A percentile compares a stretch with the other conserved stretches of the same genome.
Conservation (phyloP, 306 rosid species). For the Prunus davidiana region DNA sequence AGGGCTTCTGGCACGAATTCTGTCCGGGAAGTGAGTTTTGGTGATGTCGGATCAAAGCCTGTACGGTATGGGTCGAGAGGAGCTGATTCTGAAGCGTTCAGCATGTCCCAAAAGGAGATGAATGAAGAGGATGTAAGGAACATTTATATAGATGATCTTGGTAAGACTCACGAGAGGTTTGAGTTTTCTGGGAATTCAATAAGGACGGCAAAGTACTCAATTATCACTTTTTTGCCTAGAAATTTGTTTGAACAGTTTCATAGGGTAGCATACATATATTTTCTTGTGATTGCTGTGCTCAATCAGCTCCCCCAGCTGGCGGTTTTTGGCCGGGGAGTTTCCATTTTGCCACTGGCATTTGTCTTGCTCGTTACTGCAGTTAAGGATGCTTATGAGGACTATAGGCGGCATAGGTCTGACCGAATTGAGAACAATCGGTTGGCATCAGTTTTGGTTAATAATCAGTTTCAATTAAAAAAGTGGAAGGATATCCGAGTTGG, state of each 20-base stretch:
- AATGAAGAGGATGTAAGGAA: conserved; percentile 81
- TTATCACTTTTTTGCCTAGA: conserved; percentile 75
- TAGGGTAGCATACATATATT: conserved; percentile 91
- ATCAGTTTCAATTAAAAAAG: conserved; percentile 46
- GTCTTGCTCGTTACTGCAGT: conserved; percentile 87
- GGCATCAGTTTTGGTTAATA: conserved; percentile 63
- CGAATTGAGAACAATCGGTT: conserved; percentile 76
- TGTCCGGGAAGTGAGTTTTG: conserved; percentile 50
- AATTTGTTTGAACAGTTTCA: conserved; percentile 94
- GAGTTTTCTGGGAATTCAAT: conserved; percentile 67
- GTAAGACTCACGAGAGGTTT: conserved; percentile 58
- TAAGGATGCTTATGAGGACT: conserved; percentile 89
- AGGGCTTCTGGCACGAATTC: conserved; percentile 41
- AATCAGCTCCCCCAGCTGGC: conserved; percentile 97
- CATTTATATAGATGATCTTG: conserved; percentile 59
- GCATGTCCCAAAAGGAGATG: conserved; percentile 79
- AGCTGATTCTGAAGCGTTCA: conserved; percentile 58
- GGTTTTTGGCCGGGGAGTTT: conserved; percentile 82
- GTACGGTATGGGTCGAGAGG: conserved; percentile 70
- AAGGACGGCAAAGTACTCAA: conserved; percentile 64
- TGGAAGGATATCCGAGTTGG: conserved; percentile 84
- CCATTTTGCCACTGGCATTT: conserved; percentile 73
- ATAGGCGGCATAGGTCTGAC: conserved; percentile 82
- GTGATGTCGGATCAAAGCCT: conserved; percentile 53
- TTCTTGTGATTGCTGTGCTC: conserved; percentile 77